phyloP scores from a whole-genome alignment of 2,329 filamentous ascomycete genomes.

The Xylariaceae sp. region DNA sequence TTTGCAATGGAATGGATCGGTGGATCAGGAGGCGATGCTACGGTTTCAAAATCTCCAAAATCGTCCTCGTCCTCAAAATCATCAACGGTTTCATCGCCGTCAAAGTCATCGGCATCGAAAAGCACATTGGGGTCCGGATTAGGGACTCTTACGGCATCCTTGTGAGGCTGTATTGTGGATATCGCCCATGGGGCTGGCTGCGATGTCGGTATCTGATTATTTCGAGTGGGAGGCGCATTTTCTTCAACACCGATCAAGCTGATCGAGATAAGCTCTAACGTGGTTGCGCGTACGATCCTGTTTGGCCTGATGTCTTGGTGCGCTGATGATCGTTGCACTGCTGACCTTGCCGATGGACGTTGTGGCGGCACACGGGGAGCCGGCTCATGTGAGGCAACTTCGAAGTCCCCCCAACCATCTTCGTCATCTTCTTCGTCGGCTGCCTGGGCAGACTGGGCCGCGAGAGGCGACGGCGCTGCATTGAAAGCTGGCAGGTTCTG shows the following conservation, averaged over 20 bases:
- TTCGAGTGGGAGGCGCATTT: slow-evolving; percentile 7
- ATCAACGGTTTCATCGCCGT: slow-evolving; percentile 35
- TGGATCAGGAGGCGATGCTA: slow-evolving; percentile 25
- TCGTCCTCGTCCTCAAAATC: slow-evolving; percentile 49
- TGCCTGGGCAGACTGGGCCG: slow-evolving; percentile 27
- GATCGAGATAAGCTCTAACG: slow-evolving; percentile 52
- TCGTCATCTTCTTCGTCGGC: slow-evolving; percentile 52
- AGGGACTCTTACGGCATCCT: slow-evolving; percentile 9
- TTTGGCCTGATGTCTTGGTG: slow-evolving; percentile 18
- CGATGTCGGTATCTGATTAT: slow-evolving; percentile 7
- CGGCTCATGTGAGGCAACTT: slow-evolving; percentile 44
- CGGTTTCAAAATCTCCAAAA: slow-evolving; percentile 59
- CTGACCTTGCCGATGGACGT: not conserved
- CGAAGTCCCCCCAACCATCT: slow-evolving; percentile 66
- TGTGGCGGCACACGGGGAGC: slow-evolving; percentile 21
- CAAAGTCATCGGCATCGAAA: slow-evolving; percentile 62
- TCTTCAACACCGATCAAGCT: slow-evolving; percentile 40
- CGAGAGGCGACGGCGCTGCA: slow-evolving; percentile 15
- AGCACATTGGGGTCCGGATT: slow-evolving; percentile 51
- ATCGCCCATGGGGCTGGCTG: slow-evolving; percentile 3
- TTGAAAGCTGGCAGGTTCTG: slow-evolving; percentile 7
- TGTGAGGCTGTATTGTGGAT: slow-evolving; percentile 11
- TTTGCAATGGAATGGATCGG: slow-evolving; percentile 36
- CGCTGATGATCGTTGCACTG: slow-evolving; percentile 4
- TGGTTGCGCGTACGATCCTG: slow-evolving; percentile 44